These are phyloP conservation scores for Russula foetens DNA, from an alignment of 768 basidiomycete species.

Conservation along the genomic window DNA sequence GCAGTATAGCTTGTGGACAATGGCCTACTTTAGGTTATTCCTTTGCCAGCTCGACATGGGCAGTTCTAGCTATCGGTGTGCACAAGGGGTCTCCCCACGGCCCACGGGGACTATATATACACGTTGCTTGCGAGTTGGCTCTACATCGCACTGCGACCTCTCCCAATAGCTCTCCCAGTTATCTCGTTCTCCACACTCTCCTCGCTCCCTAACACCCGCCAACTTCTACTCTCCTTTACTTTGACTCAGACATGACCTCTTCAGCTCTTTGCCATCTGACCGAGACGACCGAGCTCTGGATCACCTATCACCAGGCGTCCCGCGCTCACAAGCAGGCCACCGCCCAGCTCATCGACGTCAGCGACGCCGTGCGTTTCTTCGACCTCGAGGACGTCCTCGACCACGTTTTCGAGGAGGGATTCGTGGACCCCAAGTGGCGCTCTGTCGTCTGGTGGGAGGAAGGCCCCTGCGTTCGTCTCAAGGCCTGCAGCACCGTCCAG, in stretches of 20 bases:
- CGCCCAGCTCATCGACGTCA: slow-evolving; percentile 41
- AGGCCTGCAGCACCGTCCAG: slow-evolving; percentile 30
- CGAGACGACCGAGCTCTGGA: slow-evolving; percentile 34
- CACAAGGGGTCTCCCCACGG: neutral
- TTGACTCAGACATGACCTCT: neutral
- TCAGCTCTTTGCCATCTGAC: neutral
- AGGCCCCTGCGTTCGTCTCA: slow-evolving; percentile 31
- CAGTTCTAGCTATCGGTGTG: neutral
- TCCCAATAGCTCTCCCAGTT: neutral
- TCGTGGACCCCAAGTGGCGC: slow-evolving; percentile 36
- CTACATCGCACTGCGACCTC: neutral
- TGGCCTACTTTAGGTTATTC: neutral
- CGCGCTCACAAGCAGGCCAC: slow-evolving; percentile 34
- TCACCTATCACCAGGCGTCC: slow-evolving; percentile 41
- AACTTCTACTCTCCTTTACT: neutral
- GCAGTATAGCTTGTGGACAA: neutral
- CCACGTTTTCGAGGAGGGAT: slow-evolving; percentile 38
- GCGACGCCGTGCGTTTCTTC: slow-evolving; percentile 32
- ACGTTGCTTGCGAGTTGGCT: neutral
- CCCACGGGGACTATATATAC: neutral
- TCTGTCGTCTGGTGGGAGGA: slow-evolving; percentile 40
- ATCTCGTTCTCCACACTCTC: neutral
- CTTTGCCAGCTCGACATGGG: neutral
- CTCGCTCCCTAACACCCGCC: neutral
- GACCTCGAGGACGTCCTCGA: slow-evolving; percentile 45